Evolutionary conservation across 78 protist species (phyloP), one percentile per base, ranked within the genome.

Genomic region (Reticulomyxa filosa): DNA sequence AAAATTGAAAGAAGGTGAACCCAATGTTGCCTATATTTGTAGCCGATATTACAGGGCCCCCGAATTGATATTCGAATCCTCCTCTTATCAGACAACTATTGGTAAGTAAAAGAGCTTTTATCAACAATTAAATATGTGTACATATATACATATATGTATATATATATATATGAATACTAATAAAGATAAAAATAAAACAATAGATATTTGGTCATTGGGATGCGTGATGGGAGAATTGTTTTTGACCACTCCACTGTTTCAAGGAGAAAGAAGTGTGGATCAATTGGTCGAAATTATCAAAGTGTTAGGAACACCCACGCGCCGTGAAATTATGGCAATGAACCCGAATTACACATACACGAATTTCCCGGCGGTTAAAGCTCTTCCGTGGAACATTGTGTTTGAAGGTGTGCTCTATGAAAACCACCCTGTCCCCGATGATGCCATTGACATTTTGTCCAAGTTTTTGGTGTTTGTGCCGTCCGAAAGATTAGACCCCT

Each of bases 31-130:
- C n/a, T 94, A 94, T 83, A 93, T 97, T 32, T 94, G 99, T 76
- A 92, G 98, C 55, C 85, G 99, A 27, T 95, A 90, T 83, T 96
- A 96, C 73, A 80, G 99, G 30, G 99, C 99, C 1, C 99, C 99
- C 8, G 99, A 97, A 73, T 84, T 97, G 57, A 86, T 94, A 39
- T 88, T 97, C 39, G 98, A 97, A 2, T 82, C 98, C 23, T 81
- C 95, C 26, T 76, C 84, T 57, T 97, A 97, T 81, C 77, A 95
- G 0, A 62, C 86, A 0, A 53, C 92, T 20, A 87, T 97, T 27
- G 92, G 74, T 70, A 46, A 62, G 2, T 77, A 70, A 71, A 20
- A 10, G 11, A 20, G 27, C 51, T 25, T 32, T 55, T 25, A 55
- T 11, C 61, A 55, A 11, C 61, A 37, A 34, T 46, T 61, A 22